phyloP scores from a whole-genome alignment of 2,329 filamentous ascomycete genomes.

The Ascomycota sp. region DNA sequence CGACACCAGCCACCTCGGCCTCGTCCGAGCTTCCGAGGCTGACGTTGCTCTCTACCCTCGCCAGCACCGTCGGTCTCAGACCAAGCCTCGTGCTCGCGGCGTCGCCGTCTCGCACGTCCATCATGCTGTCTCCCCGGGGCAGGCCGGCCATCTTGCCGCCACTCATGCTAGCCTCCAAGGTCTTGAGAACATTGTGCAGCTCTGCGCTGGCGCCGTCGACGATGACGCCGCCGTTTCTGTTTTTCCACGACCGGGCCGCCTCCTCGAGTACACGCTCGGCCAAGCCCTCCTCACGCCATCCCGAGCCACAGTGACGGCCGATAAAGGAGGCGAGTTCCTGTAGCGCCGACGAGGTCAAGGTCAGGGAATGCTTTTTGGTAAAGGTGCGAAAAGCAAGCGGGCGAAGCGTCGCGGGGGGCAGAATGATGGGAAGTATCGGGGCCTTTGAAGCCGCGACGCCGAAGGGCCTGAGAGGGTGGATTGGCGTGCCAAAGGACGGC shows the following conservation, averaged over 20 bases:
- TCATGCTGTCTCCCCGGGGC: slow-evolving; percentile 33
- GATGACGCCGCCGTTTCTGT: slow-evolving; percentile 67
- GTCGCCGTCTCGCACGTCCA: slow-evolving; percentile 33
- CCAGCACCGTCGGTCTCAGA: slow-evolving; percentile 20
- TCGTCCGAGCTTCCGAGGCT: slow-evolving; percentile 41
- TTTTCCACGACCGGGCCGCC: slow-evolving; percentile 79
- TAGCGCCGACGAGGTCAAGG: slow-evolving; percentile 67
- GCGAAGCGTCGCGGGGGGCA: slow-evolving; percentile 67
- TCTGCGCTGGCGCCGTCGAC: slow-evolving; percentile 60
- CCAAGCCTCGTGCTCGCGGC: slow-evolving; percentile 32
- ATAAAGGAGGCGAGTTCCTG: slow-evolving; percentile 73
- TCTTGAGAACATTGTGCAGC: slow-evolving; percentile 63
- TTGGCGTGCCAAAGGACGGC: slow-evolving; percentile 71
- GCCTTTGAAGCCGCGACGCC: slow-evolving; percentile 29
- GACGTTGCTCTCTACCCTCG: slow-evolving; percentile 37
- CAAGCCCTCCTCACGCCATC: slow-evolving; percentile 86
- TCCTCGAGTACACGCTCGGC: slow-evolving; percentile 86
- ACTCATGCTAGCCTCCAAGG: slow-evolving; percentile 67
- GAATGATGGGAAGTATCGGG: slow-evolving; percentile 64
- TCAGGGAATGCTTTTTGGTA: slow-evolving; percentile 92
- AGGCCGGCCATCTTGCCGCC: slow-evolving; percentile 50
- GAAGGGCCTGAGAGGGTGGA: slow-evolving; percentile 51
- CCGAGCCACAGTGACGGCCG: slow-evolving; percentile 78
- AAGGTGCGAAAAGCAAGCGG: slow-evolving; percentile 87
- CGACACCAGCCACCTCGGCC: slow-evolving; percentile 16